Base-by-base conservation (phyloP, 78 protist genomes). In the Creolimax fragrantissima region DNA sequence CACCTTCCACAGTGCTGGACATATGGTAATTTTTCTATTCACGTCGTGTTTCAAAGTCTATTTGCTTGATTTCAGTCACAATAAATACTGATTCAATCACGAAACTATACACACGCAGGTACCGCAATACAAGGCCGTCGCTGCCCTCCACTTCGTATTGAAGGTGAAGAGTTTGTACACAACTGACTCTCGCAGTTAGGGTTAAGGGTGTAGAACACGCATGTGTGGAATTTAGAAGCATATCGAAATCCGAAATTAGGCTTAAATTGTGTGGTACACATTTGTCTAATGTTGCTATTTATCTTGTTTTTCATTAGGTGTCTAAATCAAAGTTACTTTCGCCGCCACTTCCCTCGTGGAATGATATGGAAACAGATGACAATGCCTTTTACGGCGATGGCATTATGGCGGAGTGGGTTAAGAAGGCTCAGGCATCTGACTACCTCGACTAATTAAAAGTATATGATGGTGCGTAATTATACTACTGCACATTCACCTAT, bases 51-150 rank as follows among this genome's bases (percentile, higher is more conserved):
- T 24, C 74, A 32, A 24, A 58, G 24, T 58, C 39, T 58, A 58
- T 58, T 32, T 58, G 0, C 24, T 32, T 58, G 39, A 58, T 17
- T 58, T 58, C 11, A 58, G 74, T 58, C 74, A 32, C 39, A 32
- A 32, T 58, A 58, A 17, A 24, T 24, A 58, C 74, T 58, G 39
- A 58, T 58, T 58, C 11, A 58, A 17, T 58, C 74, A 0, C 74
- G 74, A 24, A 32, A 17, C 74, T 24, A 58, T 58, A 58, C 74
- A 32, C 11, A 32, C 74, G 24, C 74, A 58, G 45, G 88, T 37
- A 37, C 88, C 88, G 11, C 88, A 84, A 84, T 84, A 84, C 88
- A 84, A 84, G 45, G 24, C 88, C 47, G 45, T 84, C 24, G 88
- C 88, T 84, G 41, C 88, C 11, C 88, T 84, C 24, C 88, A 84